These are phyloP conservation scores for Thielaviopsis ethacetica DNA, from an alignment of 2,329 filamentous ascomycete species.

Conservation along the genomic window DNA sequence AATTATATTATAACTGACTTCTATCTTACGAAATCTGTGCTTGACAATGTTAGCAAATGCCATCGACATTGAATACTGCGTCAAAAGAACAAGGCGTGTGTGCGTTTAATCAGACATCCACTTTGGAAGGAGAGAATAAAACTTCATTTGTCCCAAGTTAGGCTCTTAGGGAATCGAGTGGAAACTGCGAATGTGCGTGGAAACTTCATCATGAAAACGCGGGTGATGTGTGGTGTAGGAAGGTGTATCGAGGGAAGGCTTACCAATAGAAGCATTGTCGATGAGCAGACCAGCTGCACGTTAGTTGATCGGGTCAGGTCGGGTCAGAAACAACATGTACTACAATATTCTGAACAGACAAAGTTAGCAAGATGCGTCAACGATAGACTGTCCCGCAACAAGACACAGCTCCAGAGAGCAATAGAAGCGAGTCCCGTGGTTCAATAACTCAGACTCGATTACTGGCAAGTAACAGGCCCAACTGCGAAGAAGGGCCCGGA, in stretches of 20 bases:
- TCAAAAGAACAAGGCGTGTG: constrained; percentile 1
- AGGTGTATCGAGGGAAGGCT: not conserved
- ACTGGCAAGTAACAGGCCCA: constrained; percentile 77
- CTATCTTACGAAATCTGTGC: no score
- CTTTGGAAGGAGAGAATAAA: constrained; percentile 42
- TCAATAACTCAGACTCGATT: constrained; percentile 53
- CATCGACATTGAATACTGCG: not conserved
- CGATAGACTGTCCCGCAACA: constrained; percentile 12
- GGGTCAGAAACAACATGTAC: no score
- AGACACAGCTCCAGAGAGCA: not conserved
- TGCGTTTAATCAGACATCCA: constrained; percentile 48
- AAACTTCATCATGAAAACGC: constrained; percentile 50
- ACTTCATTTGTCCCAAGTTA: constrained; percentile 54
- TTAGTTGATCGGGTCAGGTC: not conserved
- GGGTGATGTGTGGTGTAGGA: not conserved
- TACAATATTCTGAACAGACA: not conserved
- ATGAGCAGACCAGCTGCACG: not conserved
- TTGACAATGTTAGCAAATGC: constrained; percentile 3
- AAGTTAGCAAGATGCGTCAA: constrained; percentile 1
- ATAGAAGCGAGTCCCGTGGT: constrained; percentile 10
- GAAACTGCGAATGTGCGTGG: constrained; percentile 75
- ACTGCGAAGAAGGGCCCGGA: constrained; percentile 42
- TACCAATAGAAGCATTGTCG: not conserved
- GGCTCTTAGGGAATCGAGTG: constrained; percentile 61
- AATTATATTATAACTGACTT: not conserved